Percentiles rank a stretch among this genome's conserved stretches.
Conservation (phyloP, 345 rosid genomes). For the Camelina laxa region DNA sequence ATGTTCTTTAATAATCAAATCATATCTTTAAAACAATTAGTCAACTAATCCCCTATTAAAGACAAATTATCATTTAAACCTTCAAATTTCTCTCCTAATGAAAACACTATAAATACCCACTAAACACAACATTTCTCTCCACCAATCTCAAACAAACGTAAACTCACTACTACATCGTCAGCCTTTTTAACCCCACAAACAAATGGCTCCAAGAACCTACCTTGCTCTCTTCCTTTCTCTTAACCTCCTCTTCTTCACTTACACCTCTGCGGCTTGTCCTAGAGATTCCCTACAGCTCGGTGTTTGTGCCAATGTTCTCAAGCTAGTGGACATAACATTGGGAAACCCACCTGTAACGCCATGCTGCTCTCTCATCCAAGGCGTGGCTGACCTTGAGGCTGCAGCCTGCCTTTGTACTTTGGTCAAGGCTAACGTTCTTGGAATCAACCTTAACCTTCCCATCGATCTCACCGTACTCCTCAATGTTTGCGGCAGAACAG, state of each 20-base stretch:
- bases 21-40: neutral
- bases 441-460: slow-evolving; percentile 53
- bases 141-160: slow-evolving; percentile 21
- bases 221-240: slow-evolving; percentile 56
- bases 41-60: neutral
- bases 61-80: neutral
- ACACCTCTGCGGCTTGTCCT: slow-evolving; percentile 50
- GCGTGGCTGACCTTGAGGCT: slow-evolving; percentile 57
- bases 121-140: slow-evolving; percentile 19
- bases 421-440: slow-evolving; percentile 50
- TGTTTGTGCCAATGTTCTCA: slow-evolving; percentile 46
- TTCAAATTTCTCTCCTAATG: neutral
- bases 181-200: neutral
- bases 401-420: slow-evolving; percentile 61
- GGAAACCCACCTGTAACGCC: slow-evolving; percentile 49
- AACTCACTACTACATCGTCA: slow-evolving; percentile 17
- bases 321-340: slow-evolving; percentile 42
- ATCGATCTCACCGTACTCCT: slow-evolving; percentile 50
- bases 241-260: slow-evolving; percentile 59
- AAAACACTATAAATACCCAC: slow-evolving; percentile 37
- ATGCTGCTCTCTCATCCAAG: slow-evolving; percentile 50
- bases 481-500: slow-evolving; percentile 43
- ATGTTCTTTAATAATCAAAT: slow-evolving; percentile 7
- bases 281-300: slow-evolving; percentile 49
- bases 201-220: slow-evolving; percentile 57